Evolutionary conservation across 169 alveolate species (phyloP).

Genomic region (Haemoproteus tartakovskyi): DNA sequence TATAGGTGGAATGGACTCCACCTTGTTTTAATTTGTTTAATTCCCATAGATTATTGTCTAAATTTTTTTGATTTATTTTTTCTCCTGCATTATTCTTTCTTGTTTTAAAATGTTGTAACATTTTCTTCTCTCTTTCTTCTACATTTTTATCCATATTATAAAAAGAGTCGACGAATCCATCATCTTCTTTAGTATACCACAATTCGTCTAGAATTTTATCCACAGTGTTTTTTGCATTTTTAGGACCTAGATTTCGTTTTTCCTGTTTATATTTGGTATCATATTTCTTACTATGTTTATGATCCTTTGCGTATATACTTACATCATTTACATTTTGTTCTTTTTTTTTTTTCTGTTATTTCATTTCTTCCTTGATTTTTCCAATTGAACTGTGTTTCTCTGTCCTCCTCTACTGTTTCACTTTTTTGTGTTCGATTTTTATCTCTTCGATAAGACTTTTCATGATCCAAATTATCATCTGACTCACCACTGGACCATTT

Average conservation of each 20-base stretch:
- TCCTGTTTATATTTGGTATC: neutral
- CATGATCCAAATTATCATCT: too few species aligned
- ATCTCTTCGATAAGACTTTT: too few species aligned
- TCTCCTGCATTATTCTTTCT: constrained; percentile 59
- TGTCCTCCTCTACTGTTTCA: too few species aligned
- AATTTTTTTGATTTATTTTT: constrained; percentile 81
- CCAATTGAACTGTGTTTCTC: too few species aligned
- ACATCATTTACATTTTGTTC: too few species aligned
- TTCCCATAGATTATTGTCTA: constrained; percentile 96
- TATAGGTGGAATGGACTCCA: constrained; percentile 83
- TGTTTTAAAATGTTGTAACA: constrained; percentile 28
- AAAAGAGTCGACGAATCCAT: constrained; percentile 45
- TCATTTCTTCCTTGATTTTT: too few species aligned
- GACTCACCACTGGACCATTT: too few species aligned
- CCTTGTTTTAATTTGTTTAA: constrained; percentile 91
- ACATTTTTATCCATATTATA: constrained; percentile 38
- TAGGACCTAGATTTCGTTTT: constrained; percentile 7
- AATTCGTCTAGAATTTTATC: constrained; percentile 58
- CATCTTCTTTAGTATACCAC: constrained; percentile 65
- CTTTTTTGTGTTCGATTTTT: too few species aligned
- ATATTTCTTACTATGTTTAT: neutral
- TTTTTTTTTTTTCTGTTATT: too few species aligned
- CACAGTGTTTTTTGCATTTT: constrained; percentile 8
- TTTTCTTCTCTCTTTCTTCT: constrained; percentile 41
- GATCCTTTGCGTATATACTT: too few species aligned